These are phyloP conservation scores for Chionographis japonica DNA, from an alignment of 106 monocot genomes.

Conservation along the genomic window DNA sequence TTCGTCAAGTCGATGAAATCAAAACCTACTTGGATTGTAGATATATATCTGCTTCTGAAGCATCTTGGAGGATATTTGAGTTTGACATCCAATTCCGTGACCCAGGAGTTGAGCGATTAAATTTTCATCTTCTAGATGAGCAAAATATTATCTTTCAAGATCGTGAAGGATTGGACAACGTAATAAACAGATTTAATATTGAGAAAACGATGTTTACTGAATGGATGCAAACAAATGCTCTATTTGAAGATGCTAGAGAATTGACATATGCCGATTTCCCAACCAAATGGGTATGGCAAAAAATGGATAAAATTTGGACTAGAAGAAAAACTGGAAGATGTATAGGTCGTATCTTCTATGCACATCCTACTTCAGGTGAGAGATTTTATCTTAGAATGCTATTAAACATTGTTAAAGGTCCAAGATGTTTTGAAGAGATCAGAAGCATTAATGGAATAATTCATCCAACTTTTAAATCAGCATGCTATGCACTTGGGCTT, in stretches of 20 bases:
- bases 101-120: neutral
- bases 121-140: neutral
- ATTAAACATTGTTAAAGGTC: neutral
- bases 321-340: neutral
- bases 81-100: neutral
- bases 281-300: neutral
- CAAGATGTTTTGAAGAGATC: neutral
- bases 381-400: neutral
- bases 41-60: neutral
- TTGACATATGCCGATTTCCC: slow-evolving; percentile 5
- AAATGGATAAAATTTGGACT: neutral
- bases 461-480: neutral
- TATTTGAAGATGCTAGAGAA: neutral
- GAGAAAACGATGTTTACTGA: neutral
- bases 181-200: neutral
- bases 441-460: neutral
- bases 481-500: neutral
- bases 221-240: neutral
- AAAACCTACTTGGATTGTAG: neutral
- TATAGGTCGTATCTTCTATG: neutral
- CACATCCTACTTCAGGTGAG: neutral
- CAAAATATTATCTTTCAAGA: neutral
- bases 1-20: neutral
- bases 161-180: neutral
- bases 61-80: neutral